A percentile compares a stretch with the other conserved stretches of the same genome.
phyloP scores from a whole-genome alignment of 208 protist species.

The Leishmania tarentolae region DNA sequence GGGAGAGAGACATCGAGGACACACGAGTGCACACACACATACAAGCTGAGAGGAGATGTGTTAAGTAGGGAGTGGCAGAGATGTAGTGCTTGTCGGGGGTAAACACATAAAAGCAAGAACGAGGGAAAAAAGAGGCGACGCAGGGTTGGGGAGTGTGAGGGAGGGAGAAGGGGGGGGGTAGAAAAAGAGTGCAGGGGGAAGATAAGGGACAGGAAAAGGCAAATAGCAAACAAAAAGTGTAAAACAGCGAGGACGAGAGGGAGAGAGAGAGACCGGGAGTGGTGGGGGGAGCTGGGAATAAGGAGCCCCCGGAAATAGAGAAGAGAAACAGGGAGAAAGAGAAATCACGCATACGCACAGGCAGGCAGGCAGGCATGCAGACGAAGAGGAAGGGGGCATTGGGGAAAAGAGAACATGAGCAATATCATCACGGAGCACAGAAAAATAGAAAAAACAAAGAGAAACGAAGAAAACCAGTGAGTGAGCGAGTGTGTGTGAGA shows the following conservation, averaged over 20 bases:
- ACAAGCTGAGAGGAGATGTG: background rate
- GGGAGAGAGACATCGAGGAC: background rate
- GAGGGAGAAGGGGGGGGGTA: background rate
- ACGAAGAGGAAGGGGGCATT: background rate
- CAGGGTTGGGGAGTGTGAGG: too few species aligned
- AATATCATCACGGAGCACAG: background rate
- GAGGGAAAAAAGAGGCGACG: background rate
- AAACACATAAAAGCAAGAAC: constrained; percentile 1
- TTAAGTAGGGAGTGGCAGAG: background rate
- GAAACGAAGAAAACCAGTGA: background rate
- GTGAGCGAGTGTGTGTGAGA: constrained; percentile 1
- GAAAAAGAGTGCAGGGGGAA: background rate
- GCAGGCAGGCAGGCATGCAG: background rate
- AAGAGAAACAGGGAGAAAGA: constrained; percentile 2
- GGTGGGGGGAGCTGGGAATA: background rate
- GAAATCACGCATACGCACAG: background rate
- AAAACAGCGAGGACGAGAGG: background rate
- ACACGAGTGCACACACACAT: background rate
- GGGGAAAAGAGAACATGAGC: background rate
- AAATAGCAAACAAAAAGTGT: background rate
- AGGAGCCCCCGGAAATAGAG: constrained; percentile 5
- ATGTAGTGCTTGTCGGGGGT: background rate
- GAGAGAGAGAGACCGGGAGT: background rate
- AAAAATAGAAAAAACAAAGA: constrained; percentile 2
- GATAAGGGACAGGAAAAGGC: background rate